A percentile compares a stretch with the other conserved stretches of the same genome.
Conservation (phyloP, 768 basidiomycete species). For the Lanmaoa rubissima region DNA sequence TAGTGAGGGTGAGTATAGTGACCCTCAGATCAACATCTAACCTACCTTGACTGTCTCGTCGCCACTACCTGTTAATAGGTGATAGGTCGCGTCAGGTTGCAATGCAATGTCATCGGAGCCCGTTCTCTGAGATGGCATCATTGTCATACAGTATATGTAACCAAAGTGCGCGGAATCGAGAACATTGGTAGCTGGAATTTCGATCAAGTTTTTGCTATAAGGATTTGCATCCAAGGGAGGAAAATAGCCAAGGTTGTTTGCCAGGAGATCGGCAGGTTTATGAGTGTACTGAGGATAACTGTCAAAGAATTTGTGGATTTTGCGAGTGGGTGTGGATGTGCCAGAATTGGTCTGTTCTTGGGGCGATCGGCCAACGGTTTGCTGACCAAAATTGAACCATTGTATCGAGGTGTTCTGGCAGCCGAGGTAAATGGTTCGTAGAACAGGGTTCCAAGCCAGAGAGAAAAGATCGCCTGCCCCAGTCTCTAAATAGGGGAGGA, state of each 20-base stretch:
- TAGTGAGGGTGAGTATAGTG: slow-evolving; percentile 24
- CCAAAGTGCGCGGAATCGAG: slow-evolving; percentile 92
- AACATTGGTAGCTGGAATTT: slow-evolving; percentile 67
- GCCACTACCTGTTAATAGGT: slow-evolving; percentile 83
- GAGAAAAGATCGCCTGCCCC: slow-evolving; percentile 88
- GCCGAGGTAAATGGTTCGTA: slow-evolving; percentile 78
- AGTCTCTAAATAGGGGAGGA: slow-evolving; percentile 76
- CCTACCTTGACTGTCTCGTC: slow-evolving; percentile 86
- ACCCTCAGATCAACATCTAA: not conserved
- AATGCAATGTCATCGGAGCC: slow-evolving; percentile 33
- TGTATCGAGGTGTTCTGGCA: slow-evolving; percentile 94
- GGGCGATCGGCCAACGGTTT: not conserved
- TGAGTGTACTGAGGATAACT: slow-evolving; percentile 76
- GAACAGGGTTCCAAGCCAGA: slow-evolving; percentile 67
- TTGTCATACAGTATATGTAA: slow-evolving; percentile 84
- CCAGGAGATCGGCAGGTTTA: slow-evolving; percentile 63
- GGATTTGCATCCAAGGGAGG: slow-evolving; percentile 34
- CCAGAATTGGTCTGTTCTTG: slow-evolving; percentile 26
- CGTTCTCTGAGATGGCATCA: slow-evolving; percentile 41
- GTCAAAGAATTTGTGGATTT: slow-evolving; percentile 89
- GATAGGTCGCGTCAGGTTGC: slow-evolving; percentile 29
- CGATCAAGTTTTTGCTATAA: slow-evolving; percentile 31
- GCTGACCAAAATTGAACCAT: slow-evolving; percentile 65
- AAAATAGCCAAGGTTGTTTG: slow-evolving; percentile 49
- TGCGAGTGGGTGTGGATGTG: slow-evolving; percentile 41